Percentiles rank a stretch among this genome's conserved stretches.
Conservation (phyloP, 176 grass and related monocot genomes). For the Lolium multiflorum region DNA sequence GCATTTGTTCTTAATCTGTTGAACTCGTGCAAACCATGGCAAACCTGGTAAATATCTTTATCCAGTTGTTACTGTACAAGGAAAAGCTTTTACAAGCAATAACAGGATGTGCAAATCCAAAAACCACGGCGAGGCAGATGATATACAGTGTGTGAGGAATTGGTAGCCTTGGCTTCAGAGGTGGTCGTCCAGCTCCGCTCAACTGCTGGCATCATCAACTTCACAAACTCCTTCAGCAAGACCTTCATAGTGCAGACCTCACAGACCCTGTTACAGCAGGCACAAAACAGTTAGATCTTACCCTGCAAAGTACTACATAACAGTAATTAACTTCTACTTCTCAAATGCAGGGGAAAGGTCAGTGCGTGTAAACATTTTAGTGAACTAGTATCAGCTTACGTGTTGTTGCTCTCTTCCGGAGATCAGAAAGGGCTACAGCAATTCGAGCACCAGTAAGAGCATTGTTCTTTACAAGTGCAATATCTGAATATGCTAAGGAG, state of each 20-base stretch:
- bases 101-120: not conserved
- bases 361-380: not conserved
- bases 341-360: not conserved
- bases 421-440: slow-evolving; percentile 72
- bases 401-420: slow-evolving; percentile 45
- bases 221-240: not conserved
- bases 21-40: not conserved
- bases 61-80: not conserved
- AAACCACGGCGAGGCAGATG: not conserved
- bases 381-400: slow-evolving; percentile 37
- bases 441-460: slow-evolving; percentile 76
- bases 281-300: slow-evolving; percentile 15
- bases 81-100: not conserved
- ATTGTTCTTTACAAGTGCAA: slow-evolving; percentile 97
- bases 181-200: not conserved
- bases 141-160: not conserved
- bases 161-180: not conserved
- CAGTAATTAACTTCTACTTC: not conserved
- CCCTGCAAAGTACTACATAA: not conserved
- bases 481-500: slow-evolving; percentile 71
- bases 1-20: not conserved
- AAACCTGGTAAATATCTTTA: not conserved
- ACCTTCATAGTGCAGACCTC: slow-evolving; percentile 59
- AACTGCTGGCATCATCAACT: not conserved
- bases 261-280: slow-evolving; percentile 35